Base-by-base conservation (phyloP, 192 early-diverging fungal species). In the Coemansia interrupta region DNA sequence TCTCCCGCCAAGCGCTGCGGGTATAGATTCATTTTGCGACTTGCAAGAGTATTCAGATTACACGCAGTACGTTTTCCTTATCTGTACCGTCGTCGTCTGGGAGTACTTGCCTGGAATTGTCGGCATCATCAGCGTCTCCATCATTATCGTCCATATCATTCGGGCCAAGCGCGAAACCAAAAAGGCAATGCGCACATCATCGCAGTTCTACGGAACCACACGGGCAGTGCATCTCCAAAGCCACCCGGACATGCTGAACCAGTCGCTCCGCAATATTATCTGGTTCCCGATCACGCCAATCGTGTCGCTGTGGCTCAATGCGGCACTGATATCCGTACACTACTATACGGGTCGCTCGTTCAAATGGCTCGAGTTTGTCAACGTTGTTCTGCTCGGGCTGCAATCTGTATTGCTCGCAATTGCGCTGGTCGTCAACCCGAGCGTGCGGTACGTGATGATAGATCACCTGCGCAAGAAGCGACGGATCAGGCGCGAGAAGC, bases 261-360 rank as follows among this genome's bases (percentile, higher is more conserved):
- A 43, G 43, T 66, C 73, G 14, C 46, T 76, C 23, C 2, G 56
- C 14, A 41, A 54, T 18, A 65, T 76, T 5, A 58, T 70, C 38
- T 76, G 73, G 73, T 66, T 64, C n/a, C 73, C 73, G 0, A 66
- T 76, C 4, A 66, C 63, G 7, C 73, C 73, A 0, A 66, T 70
- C 2, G 14, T 70, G 12, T 59, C 73, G n/a, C 60, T 70, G 18
- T 76, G 73, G 73, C 49, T 76, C 43, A 70, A 76, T 36, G 10
- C 60, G 28, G 6, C 61, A 2, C 63, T 69, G 9, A 14, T 60
- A 4, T 51, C 66, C 14, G 36, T 76, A 9, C 15, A 53, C 15
- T 60, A 76, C 47, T 65, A 69, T 44, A 70, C 24, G 17, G 47
- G 17, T n/a, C 40, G 41, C 15, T 52, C 49, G 13, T 66, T 60